Evolutionary conservation across 208 protist species (phyloP).

Genomic region (Novymonas esmeraldas): DNA sequence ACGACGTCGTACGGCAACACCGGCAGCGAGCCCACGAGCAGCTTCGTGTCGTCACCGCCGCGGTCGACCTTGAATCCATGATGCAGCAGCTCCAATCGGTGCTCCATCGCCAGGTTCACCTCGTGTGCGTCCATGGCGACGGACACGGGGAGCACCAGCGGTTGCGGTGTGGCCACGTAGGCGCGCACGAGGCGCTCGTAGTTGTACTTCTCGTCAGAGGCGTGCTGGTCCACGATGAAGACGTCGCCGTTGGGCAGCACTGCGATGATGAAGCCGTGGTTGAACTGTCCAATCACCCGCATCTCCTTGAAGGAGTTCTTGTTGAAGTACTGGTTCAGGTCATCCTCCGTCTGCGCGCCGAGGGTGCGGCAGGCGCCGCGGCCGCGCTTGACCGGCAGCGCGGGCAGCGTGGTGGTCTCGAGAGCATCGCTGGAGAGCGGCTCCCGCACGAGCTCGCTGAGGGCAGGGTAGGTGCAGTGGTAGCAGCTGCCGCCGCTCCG

Average conservation of each 20-base stretch:
- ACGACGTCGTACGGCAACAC: conserved; percentile 89
- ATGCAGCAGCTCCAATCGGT: conserved; percentile 55
- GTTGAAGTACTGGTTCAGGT: conserved; percentile 67
- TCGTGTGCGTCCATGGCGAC: conserved; percentile 80
- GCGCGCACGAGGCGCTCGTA: conserved; percentile 85
- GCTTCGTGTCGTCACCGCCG: conserved; percentile 53
- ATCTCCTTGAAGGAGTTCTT: conserved; percentile 90
- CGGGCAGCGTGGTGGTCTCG: not conserved
- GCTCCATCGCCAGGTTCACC: conserved; percentile 78
- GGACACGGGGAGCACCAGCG: conserved; percentile 70
- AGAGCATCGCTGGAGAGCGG: not conserved
- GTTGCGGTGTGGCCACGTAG: conserved; percentile 82
- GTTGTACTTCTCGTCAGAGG: conserved; percentile 95
- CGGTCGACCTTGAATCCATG: conserved; percentile 90
- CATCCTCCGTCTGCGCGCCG: conserved; percentile 57
- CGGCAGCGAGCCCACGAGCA: conserved; percentile 82
- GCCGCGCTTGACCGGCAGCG: not conserved
- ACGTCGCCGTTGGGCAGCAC: conserved; percentile 68
- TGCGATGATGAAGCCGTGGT: conserved; percentile 94
- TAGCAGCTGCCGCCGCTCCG: conserved; percentile 35
- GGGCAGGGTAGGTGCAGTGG: conserved; percentile 33
- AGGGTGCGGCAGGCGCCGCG: conserved; percentile 25
- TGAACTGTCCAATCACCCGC: conserved; percentile 94
- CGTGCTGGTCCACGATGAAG: conserved; percentile 96
- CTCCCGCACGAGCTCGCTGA: conserved; percentile 25